phyloP scores from a whole-genome alignment of 148 eudicot species.

The Spergularia bocconei region DNA sequence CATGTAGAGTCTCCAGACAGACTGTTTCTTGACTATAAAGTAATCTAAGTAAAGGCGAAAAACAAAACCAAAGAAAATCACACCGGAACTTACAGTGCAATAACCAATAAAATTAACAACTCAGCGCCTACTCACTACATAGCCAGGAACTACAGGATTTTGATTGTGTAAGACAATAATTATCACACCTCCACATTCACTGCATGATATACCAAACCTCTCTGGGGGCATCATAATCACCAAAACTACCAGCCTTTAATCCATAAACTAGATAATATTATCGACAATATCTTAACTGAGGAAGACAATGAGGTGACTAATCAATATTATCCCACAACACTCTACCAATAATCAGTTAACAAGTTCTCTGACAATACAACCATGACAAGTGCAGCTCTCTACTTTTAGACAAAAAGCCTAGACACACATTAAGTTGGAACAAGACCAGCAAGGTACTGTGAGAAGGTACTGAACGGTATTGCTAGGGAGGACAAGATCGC shows the following conservation, averaged over 20 bases:
- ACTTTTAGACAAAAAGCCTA: background rate
- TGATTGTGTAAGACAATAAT: constrained; percentile 1
- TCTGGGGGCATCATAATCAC: background rate
- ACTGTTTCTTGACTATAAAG: background rate
- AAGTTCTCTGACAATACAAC: background rate
- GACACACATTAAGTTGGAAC: constrained; percentile 1
- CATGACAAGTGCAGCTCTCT: constrained; percentile 11
- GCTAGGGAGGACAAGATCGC: constrained; percentile 1
- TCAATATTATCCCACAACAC: background rate
- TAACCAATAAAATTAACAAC: background rate
- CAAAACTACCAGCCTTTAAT: background rate
- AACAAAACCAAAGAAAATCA: background rate
- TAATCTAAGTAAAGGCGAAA: background rate
- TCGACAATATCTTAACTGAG: background rate
- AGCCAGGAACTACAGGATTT: background rate
- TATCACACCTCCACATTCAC: background rate
- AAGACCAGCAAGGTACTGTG: background rate
- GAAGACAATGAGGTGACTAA: background rate
- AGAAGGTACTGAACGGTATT: background rate
- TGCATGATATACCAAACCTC: background rate
- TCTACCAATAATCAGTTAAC: background rate
- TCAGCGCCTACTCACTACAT: constrained; percentile 9
- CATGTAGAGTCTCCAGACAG: background rate
- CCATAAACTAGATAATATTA: background rate
- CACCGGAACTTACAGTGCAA: background rate